Conservation (phyloP, 2,329 filamentous ascomycete species). For the Cladophialophora carrionii region DNA sequence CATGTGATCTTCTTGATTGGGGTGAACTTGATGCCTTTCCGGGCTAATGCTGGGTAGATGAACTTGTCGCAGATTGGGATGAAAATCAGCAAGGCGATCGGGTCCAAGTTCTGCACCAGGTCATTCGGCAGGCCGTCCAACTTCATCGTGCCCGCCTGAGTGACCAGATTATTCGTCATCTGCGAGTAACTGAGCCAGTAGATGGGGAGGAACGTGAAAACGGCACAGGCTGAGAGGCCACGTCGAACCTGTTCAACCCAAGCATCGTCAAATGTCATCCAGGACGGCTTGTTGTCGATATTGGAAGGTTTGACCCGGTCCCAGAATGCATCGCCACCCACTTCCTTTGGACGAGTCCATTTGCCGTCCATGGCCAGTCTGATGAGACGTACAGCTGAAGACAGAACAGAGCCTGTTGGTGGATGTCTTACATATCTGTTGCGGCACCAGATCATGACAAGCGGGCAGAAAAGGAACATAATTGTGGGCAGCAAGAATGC, state of each 20-base stretch:
- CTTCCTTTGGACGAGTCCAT: slow-evolving; percentile 61
- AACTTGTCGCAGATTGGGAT: slow-evolving; percentile 71
- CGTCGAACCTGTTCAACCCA: slow-evolving; percentile 79
- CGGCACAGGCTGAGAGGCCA: slow-evolving; percentile 69
- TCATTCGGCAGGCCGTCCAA: slow-evolving; percentile 76
- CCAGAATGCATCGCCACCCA: slow-evolving; percentile 65
- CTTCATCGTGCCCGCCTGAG: slow-evolving; percentile 58
- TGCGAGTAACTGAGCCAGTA: slow-evolving; percentile 57
- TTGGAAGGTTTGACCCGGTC: slow-evolving; percentile 69
- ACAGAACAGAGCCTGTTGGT: slow-evolving; percentile 71
- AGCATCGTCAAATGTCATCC: slow-evolving; percentile 81
- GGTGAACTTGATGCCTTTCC: slow-evolving; percentile 66
- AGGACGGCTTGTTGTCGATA: slow-evolving; percentile 62
- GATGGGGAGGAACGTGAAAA: slow-evolving; percentile 60
- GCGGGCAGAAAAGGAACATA: slow-evolving; percentile 64
- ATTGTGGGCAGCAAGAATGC: slow-evolving; percentile 69
- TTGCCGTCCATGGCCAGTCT: slow-evolving; percentile 57
- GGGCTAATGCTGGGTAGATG: slow-evolving; percentile 70
- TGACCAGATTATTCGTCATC: slow-evolving; percentile 37
- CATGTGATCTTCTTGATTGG: slow-evolving; percentile 75
- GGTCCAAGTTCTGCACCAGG: slow-evolving; percentile 74
- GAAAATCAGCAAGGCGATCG: slow-evolving; percentile 74
- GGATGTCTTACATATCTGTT: slow-evolving; percentile 66
- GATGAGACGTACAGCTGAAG: slow-evolving; percentile 67
- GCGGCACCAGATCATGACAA: slow-evolving; percentile 62